Conservation (phyloP, 2,329 filamentous ascomycete species). For the Neophaeococcomyces mojaviensis region DNA sequence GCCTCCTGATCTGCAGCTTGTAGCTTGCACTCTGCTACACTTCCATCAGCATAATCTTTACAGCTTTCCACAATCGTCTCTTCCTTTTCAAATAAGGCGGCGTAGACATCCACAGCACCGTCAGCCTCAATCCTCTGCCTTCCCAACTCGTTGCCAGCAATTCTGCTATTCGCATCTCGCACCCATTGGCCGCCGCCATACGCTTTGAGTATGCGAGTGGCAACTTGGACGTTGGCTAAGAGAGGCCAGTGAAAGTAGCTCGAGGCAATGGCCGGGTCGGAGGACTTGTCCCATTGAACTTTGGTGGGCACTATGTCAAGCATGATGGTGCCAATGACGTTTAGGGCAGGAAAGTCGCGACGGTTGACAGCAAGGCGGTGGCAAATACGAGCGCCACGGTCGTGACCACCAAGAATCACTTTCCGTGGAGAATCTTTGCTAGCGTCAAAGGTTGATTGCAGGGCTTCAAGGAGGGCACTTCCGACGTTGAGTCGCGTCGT, state of each 20-base stretch:
- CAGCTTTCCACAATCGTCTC: conserved; percentile 38
- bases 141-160: conserved; percentile 23
- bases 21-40: conserved; percentile 34
- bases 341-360: conserved; percentile 21
- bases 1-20: conserved; percentile 40
- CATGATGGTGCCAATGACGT: conserved; percentile 34
- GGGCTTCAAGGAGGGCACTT: conserved; percentile 34
- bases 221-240: conserved; percentile 39
- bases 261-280: conserved; percentile 29
- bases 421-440: conserved; percentile 21
- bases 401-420: conserved; percentile 43
- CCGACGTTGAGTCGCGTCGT: conserved; percentile 37
- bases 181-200: conserved; percentile 37
- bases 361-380: conserved; percentile 43
- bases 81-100: conserved; percentile 34
- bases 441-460: conserved; percentile 28
- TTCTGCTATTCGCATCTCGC: conserved; percentile 27
- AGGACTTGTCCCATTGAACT: conserved; percentile 39
- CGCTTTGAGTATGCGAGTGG: conserved; percentile 37
- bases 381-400: conserved; percentile 43
- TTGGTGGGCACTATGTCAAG: conserved; percentile 45
- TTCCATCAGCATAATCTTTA: conserved; percentile 42
- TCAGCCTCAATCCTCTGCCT: conserved; percentile 21
- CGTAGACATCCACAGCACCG: conserved; percentile 39
- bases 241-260: conserved; percentile 47